Percentiles rank a stretch among this genome's conserved stretches.
These are phyloP conservation scores for Knoxia roxburghii DNA, from an alignment of 257 asterid genomes.

Conservation along the genomic window DNA sequence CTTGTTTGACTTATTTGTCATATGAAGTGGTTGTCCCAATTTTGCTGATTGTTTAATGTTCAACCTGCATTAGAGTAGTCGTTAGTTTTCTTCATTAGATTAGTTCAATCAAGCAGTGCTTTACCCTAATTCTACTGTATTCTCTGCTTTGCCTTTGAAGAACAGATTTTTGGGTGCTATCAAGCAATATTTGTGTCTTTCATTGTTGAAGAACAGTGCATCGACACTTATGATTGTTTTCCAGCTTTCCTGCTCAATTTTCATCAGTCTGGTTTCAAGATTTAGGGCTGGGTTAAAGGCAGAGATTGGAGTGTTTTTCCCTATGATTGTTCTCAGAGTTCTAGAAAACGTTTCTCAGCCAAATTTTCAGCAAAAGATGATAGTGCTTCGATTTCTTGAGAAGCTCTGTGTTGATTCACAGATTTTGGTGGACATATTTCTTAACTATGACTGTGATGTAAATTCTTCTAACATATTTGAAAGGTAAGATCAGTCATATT, in stretches of 20 bases:
- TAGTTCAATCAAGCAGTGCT: background rate
- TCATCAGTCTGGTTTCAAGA: slow-evolving; percentile 85
- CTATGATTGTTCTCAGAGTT: slow-evolving; percentile 94
- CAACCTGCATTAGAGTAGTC: background rate
- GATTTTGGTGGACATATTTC: slow-evolving; percentile 94
- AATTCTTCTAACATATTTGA: slow-evolving; percentile 98
- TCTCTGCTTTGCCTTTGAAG: slow-evolving; percentile 19
- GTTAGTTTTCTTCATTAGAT: background rate
- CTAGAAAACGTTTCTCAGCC: slow-evolving; percentile 94
- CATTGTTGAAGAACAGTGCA: slow-evolving; percentile 94
- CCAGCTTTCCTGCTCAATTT: slow-evolving; percentile 99
- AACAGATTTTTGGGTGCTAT: slow-evolving; percentile 96
- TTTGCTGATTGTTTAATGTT: background rate
- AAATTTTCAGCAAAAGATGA: slow-evolving; percentile 97
- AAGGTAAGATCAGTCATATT: slow-evolving; percentile 50
- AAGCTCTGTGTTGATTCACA: slow-evolving; percentile 89
- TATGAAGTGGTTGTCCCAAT: background rate
- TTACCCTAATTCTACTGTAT: slow-evolving; percentile 15
- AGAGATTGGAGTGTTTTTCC: slow-evolving; percentile 97
- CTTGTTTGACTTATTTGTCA: slow-evolving; percentile 4
- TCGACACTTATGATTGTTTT: slow-evolving; percentile 87
- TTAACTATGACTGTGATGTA: slow-evolving; percentile 97
- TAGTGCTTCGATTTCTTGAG: slow-evolving; percentile 92
- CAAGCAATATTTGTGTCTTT: slow-evolving; percentile 92
- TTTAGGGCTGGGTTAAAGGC: slow-evolving; percentile 98